Base-by-base conservation (phyloP, 1,139 yeast genomes). In the Candida freyschussii region DNA sequence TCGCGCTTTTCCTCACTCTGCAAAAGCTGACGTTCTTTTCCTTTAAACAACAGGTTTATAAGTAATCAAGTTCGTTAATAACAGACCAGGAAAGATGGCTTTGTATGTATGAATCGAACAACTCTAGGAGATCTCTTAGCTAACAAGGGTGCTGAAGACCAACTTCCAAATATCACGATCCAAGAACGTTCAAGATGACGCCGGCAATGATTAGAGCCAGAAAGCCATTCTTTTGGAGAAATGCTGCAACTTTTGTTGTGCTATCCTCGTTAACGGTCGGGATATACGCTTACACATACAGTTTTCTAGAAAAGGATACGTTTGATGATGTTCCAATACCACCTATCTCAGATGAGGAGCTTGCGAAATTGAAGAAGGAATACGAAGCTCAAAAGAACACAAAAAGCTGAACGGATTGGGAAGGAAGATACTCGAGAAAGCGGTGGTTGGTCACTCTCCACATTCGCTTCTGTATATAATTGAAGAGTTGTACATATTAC, bases 161-260 rank as follows among this genome's bases (percentile, higher is more conserved):
- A 26, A n/a, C n/a, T n/a, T n/a, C n/a, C n/a, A n/a, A n/a, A 24
- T 86, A 85, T 59, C 81, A 83, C 55, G 85, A 83, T 60, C 82
- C 78, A 33, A 67, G 68, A 52, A 84, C 94, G 15, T 81, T 78
- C 62, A 83, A 83, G 56, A 87, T 87, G 87, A 84, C 96, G 3
- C 96, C 96, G 13, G 95, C 96, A 8, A 78, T 89, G 67, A 67
- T 85, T 50, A 69, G 97, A 48, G 96, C 95, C 29, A 74, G 97
- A 56, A 69, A 72, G 37, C 96, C 96, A 26, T 89, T 73, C 55
- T 82, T 87, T 62, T 74, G 78, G 71, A 77, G 71, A 52, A 89
- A 89, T 58, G 70, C 81, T 55, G 60, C 74, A 14, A 74, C 78
- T 0, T 74, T 89, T 35, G 65, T 67, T 13, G 57, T 71, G 0